Evolutionary conservation across 495 filamentous ascomycete species (phyloP).

Genomic region (Penicillium maclennaniae): DNA sequence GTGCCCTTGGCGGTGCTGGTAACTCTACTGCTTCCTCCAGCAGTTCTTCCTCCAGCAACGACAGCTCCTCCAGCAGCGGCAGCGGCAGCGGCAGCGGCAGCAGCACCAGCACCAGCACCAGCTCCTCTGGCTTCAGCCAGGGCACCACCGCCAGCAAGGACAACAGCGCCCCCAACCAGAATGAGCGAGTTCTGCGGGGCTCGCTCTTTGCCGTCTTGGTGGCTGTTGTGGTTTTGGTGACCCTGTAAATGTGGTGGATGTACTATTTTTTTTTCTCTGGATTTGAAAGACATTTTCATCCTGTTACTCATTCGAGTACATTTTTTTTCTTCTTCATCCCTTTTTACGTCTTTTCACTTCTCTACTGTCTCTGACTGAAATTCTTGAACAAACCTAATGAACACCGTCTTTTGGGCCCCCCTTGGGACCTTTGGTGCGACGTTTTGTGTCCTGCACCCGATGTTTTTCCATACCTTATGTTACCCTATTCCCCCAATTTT

Average conservation of each 20-base stretch:
- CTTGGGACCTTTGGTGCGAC: not conserved
- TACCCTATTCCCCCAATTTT: not conserved
- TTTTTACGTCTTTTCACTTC: conserved; percentile 10
- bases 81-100: conserved; percentile 8
- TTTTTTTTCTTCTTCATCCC: conserved; percentile 9
- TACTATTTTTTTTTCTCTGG: not conserved
- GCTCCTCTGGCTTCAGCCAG: conserved; percentile 24
- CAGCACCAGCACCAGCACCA: conserved; percentile 11
- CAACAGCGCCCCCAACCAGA: conserved; percentile 36
- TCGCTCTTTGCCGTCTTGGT: conserved; percentile 56
- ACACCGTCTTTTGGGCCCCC: conserved; percentile 1
- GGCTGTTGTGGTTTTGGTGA: conserved; percentile 51
- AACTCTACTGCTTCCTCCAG: conserved; percentile 21
- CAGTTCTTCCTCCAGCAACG: conserved; percentile 20
- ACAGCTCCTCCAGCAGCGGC: conserved; percentile 3
- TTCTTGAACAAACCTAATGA: conserved; percentile 17
- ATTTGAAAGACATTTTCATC: conserved; percentile 1
- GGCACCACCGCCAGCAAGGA: conserved; percentile 19
- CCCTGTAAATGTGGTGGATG: conserved; percentile 38
- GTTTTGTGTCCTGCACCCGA: not conserved
- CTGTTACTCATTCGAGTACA: conserved; percentile 19
- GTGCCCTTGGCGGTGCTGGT: conserved; percentile 28
- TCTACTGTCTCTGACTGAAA: conserved; percentile 12
- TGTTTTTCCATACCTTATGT: conserved; percentile 1
- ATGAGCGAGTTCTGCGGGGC: conserved; percentile 45